Evolutionary conservation across 2,329 filamentous ascomycete genomes (phyloP), one percentile per base, ranked within the genome.

Genomic region (Pseudopyrenochaeta lycopersici): DNA sequence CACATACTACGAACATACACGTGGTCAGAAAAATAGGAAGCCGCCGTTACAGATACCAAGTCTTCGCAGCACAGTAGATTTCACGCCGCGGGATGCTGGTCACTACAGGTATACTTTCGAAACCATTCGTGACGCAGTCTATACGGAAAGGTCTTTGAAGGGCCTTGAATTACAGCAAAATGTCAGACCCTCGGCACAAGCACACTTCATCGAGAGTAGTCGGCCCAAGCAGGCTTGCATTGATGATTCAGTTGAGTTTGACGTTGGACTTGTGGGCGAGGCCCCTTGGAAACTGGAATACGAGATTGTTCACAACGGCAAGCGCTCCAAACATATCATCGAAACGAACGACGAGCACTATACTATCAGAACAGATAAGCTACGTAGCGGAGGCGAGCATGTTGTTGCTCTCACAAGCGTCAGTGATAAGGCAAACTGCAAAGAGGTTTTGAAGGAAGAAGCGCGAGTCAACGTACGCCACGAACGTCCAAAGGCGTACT

Each of bases 111-210:
- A 98, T 75, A 84, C 87, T 20, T 97, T 99, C 77, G 85, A 85
- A 59, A 86, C 87, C 35, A 88, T 99, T 52, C 86, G 88, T 59
- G 96, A 99, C 74, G 82, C 84, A 40, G 88, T 98, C 29, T 99
- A 99, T 77, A 84, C 83, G 29, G 82, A 83, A 1, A 60, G 64
- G 20, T 48, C 60, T 5, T 48, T 74, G 18, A 82, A 81, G 23
- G 85, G 88, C 44, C 84, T 89, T 56, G 77, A 85, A 9, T 78
- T 98, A 35, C 89, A 96, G 75, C 94, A 98, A 75, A 88, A 92
- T 66, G 94, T 99, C 63, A 97, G 96, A 75, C 95, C 95, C 9
- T 91, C 93, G 3, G 94, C 95, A 6, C 91, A 90, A 9, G 94
- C 94, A 20, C 78, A 79, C 29, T 86, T 88, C 56, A 82, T 92